Evolutionary conservation across 345 rosid species (phyloP), one percentile per base, ranked within the genome.

Genomic region (Rhizophora apiculata): DNA sequence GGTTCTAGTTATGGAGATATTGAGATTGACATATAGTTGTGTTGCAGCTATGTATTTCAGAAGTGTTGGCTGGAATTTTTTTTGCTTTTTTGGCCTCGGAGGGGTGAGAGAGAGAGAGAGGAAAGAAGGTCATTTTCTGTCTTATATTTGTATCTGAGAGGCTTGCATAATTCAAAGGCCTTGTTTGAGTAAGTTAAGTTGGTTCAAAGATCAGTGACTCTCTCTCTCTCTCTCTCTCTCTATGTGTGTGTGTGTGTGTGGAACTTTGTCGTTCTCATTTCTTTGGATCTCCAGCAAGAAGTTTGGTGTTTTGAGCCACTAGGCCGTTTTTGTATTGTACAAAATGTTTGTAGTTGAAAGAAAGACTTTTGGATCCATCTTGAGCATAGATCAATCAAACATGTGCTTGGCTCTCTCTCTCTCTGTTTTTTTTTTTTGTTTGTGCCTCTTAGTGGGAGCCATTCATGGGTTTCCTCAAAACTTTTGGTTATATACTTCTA

Each of bases 1-100:
- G 86, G 83, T 19, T 77, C 88, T 68, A 74, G 85, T 80, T 78
- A 87, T 83, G 82, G 88, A 76, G 85, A 83, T 68, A 78, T 80
- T 78, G 88, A 86, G 85, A 81, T 84, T 78, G 85, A 83, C 63
- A 82, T 72, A 82, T 83, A 84, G 79, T n/a, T 10, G 16, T 21
- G 60, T 30, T 36, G 51, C 22, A 32, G 36, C 34, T 39, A 66
- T 58, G 71, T 67, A 68, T 53, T 63, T 67, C 55, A 66, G 77
- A 60, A 19, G 60, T n/a, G 53, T 71, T 43, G 71, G 72, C 58
- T 30, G 62, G 62, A 49, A 32, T 53, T 61, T 60, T 65, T 67
- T 59, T 66, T 58, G 5, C 4, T 34, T 34, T 34, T 6, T 34
- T 5, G 6, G 6, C 1, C 4, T 1, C 6, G 37, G 6, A 2